These are phyloP conservation scores for Gorgonomyces haynaldii DNA, from an alignment of 192 early-diverging fungal species.

Conservation along the genomic window DNA sequence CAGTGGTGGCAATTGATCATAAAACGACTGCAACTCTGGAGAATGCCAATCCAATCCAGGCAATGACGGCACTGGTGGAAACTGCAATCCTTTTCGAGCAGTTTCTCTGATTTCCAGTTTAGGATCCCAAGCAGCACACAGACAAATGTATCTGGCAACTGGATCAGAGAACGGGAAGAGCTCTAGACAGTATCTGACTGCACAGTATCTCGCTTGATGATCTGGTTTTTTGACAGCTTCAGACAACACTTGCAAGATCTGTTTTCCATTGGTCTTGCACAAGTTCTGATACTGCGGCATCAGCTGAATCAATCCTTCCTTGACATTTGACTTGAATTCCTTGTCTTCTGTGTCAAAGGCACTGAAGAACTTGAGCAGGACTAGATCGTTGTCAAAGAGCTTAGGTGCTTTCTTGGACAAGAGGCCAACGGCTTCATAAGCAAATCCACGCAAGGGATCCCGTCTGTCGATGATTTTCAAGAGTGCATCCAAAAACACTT, in stretches of 20 bases:
- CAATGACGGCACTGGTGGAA: conserved; percentile 14
- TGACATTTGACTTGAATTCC: conserved; percentile 68
- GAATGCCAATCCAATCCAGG: not conserved
- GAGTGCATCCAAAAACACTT: conserved; percentile 58
- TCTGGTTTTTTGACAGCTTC: conserved; percentile 34
- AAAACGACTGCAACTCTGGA: too few relatives aligned
- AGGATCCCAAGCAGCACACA: conserved; percentile 23
- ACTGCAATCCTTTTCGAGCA: conserved; percentile 28
- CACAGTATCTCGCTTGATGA: conserved; percentile 28
- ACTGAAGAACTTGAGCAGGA: conserved; percentile 59
- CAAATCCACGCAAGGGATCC: conserved; percentile 65
- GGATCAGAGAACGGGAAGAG: conserved; percentile 34
- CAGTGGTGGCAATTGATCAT: not conserved
- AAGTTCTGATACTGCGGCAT: conserved; percentile 40
- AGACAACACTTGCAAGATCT: conserved; percentile 13
- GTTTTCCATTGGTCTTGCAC: conserved; percentile 10
- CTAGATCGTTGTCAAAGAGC: conserved; percentile 48
- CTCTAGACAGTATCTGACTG: conserved; percentile 31
- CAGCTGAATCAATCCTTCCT: conserved; percentile 68
- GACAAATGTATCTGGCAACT: conserved; percentile 28
- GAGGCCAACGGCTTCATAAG: conserved; percentile 73
- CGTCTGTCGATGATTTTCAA: conserved; percentile 50
- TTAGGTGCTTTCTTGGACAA: conserved; percentile 63
- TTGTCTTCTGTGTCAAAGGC: conserved; percentile 45
- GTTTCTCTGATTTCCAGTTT: conserved; percentile 41